Evolutionary conservation across 345 rosid species (phyloP).

Genomic region (Ricinus communis): DNA sequence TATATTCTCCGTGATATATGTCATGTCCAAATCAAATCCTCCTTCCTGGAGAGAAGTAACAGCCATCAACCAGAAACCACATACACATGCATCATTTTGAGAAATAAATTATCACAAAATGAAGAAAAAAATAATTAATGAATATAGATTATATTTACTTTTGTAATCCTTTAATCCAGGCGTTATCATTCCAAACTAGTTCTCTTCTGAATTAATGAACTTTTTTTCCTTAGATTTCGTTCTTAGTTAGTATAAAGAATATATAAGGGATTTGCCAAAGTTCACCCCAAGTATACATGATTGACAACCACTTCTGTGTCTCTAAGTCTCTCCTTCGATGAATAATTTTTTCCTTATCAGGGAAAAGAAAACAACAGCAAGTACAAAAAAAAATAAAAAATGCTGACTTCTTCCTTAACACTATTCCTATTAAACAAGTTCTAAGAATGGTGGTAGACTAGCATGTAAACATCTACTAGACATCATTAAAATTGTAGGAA

Average conservation of each 20-base stretch:
- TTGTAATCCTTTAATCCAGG: neutral
- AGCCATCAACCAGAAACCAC: neutral
- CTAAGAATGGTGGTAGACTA: neutral
- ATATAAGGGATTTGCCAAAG: neutral
- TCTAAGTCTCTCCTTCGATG: neutral
- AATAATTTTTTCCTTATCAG: neutral
- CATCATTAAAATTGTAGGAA: neutral
- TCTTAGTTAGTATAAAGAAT: neutral
- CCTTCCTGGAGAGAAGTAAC: slow-evolving; percentile 55
- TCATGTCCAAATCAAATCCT: slow-evolving; percentile 84
- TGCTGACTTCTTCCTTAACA: neutral
- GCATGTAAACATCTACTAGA: neutral
- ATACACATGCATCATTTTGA: neutral
- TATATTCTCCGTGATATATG: slow-evolving; percentile 80
- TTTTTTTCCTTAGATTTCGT: neutral
- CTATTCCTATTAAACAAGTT: neutral
- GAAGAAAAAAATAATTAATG: neutral
- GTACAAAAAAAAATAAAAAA: too few species aligned
- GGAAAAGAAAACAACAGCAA: neutral
- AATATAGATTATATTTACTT: neutral
- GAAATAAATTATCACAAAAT: neutral
- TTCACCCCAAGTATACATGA: neutral
- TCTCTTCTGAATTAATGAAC: neutral
- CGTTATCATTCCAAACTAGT: slow-evolving; percentile 1
- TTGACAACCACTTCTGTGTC: neutral